Evolutionary conservation across 2,329 filamentous ascomycete genomes (phyloP).

Genomic region (Penicillium freii): DNA sequence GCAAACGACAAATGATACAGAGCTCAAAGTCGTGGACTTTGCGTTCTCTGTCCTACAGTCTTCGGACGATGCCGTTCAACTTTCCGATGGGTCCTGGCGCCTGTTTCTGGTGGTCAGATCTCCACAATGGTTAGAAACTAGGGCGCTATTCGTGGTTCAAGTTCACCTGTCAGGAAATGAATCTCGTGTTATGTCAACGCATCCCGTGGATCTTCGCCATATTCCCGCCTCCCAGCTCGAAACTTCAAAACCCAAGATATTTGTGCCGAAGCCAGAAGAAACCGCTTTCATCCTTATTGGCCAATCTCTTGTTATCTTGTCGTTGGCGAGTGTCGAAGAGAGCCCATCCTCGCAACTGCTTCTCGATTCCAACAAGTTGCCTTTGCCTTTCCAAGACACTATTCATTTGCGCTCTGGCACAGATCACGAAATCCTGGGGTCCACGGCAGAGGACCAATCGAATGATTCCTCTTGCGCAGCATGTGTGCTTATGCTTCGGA

Average conservation of each 20-base stretch:
- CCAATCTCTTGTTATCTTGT: conserved; percentile 73
- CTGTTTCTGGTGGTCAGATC: conserved; percentile 63
- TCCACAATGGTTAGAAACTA: conserved; percentile 48
- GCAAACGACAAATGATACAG: conserved; percentile 53
- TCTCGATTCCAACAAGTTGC: conserved; percentile 61
- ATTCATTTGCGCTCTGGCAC: conserved; percentile 67
- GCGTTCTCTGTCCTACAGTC: conserved; percentile 51
- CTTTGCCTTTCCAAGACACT: conserved; percentile 77
- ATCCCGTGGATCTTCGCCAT: conserved; percentile 65
- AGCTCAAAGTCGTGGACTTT: conserved; percentile 77
- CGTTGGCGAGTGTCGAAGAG: conserved; percentile 65
- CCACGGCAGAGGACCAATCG: conserved; percentile 47
- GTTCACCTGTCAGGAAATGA: conserved; percentile 58
- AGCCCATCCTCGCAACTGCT: conserved; percentile 75
- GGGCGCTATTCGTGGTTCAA: conserved; percentile 75
- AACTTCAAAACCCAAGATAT: conserved; percentile 61
- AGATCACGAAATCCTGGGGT: conserved; percentile 51
- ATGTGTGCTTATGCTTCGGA: conserved; percentile 56
- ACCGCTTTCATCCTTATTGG: conserved; percentile 81
- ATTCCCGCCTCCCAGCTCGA: conserved; percentile 45
- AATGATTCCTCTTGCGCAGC: conserved; percentile 40
- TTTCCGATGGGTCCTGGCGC: conserved; percentile 48
- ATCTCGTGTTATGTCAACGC: conserved; percentile 62
- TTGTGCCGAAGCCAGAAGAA: conserved; percentile 74
- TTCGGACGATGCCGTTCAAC: conserved; percentile 45